These are phyloP conservation scores for Cyberlindnera samutprakarnensis DNA, from an alignment of 805 yeast species.

Conservation along the genomic window DNA sequence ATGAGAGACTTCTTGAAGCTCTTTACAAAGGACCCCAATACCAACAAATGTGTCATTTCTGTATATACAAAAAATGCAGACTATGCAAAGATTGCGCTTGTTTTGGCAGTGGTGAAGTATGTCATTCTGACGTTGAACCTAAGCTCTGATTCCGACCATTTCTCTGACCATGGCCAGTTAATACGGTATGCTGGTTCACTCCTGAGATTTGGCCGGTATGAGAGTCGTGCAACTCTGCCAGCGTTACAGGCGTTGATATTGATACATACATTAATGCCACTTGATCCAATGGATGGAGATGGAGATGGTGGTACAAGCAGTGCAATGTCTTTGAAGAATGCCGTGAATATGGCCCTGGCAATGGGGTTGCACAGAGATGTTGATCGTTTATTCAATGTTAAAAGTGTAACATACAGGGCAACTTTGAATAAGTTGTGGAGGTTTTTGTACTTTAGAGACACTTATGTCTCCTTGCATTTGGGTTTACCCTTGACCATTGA, in stretches of 20 bases:
- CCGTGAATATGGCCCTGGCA: conserved; percentile 18
- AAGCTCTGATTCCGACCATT: not conserved
- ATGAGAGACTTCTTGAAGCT: conserved; percentile 12
- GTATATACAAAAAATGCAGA: conserved; percentile 9
- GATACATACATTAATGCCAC: conserved; percentile 8
- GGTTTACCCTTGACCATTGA: conserved; percentile 19
- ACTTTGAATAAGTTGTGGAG: conserved; percentile 14
- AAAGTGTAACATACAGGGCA: conserved; percentile 2
- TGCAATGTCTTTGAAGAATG: conserved; percentile 9
- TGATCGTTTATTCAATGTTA: conserved; percentile 10
- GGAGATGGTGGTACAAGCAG: conserved; percentile 19
- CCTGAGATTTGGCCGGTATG: conserved; percentile 8
- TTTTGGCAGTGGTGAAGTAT: conserved; percentile 9
- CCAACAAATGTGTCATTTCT: conserved; percentile 6
- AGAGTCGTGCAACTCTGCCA: conserved; percentile 12
- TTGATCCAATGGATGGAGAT: conserved; percentile 17
- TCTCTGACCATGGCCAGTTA: conserved; percentile 12
- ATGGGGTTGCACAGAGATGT: conserved; percentile 20
- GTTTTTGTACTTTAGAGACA: conserved; percentile 12
- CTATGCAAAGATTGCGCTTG: conserved; percentile 16
- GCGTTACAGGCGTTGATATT: conserved; percentile 17
- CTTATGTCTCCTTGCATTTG: conserved; percentile 9
- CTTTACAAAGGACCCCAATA: conserved; percentile 5
- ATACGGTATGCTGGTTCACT: conserved; percentile 10
- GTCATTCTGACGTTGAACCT: conserved; percentile 6